Percentiles rank a stretch among this genome's conserved stretches.
phyloP scores from a whole-genome alignment of 2,329 filamentous ascomycete genomes.

The Aspergillus pseudoglaucus region DNA sequence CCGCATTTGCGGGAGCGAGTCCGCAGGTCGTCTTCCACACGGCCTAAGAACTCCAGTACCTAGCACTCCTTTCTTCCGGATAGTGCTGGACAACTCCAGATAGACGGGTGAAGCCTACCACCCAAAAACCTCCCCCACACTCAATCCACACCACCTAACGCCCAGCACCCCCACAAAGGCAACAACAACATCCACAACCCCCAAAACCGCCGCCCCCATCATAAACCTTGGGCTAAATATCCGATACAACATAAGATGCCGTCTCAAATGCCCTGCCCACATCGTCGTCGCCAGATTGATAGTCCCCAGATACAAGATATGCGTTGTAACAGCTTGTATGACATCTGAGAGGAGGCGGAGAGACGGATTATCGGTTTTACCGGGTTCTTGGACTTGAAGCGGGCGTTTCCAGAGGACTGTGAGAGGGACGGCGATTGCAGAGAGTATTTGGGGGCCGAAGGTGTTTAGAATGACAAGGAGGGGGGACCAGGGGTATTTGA shows the following conservation, averaged over 20 bases:
- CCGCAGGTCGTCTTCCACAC: too few relatives aligned
- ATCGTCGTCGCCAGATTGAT: slow-evolving; percentile 79
- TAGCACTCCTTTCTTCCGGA: neutral
- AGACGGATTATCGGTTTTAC: slow-evolving; percentile 19
- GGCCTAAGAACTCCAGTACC: too few relatives aligned
- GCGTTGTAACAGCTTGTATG: slow-evolving; percentile 64
- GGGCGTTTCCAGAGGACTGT: slow-evolving; percentile 84
- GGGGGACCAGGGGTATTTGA: slow-evolving; percentile 86
- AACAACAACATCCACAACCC: slow-evolving; percentile 70
- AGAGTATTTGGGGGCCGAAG: slow-evolving; percentile 81
- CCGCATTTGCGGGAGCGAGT: too few relatives aligned
- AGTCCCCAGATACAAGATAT: slow-evolving; percentile 74
- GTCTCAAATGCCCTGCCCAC: slow-evolving; percentile 79
- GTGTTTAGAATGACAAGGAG: slow-evolving; percentile 77
- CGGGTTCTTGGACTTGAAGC: slow-evolving; percentile 57
- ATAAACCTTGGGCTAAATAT: slow-evolving; percentile 91
- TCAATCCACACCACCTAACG: slow-evolving; percentile 67
- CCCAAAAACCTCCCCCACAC: slow-evolving; percentile 83
- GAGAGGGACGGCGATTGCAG: slow-evolving; percentile 71
- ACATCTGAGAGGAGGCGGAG: slow-evolving; percentile 58
- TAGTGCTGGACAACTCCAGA: neutral
- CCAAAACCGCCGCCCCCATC: slow-evolving; percentile 64
- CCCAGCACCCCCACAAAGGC: slow-evolving; percentile 67
- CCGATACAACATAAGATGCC: slow-evolving; percentile 93
- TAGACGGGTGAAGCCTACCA: slow-evolving; percentile 44